Evolutionary conservation across 257 asterid genomes (phyloP).

Genomic region (Gardenia jasminoides): DNA sequence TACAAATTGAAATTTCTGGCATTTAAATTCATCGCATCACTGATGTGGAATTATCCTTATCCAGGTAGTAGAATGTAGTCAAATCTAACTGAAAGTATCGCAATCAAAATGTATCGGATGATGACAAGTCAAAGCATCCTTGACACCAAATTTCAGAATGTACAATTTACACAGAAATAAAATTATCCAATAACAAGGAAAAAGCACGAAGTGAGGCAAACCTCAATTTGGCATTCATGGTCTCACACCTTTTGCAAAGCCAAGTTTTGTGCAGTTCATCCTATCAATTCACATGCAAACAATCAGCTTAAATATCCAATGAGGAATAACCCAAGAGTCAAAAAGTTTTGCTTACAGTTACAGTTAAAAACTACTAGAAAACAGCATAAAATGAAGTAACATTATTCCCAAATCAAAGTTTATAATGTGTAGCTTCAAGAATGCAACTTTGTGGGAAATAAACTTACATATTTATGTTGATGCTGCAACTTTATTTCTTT

Average conservation of each 20-base stretch:
- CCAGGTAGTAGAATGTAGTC: no score
- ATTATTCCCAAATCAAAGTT: conserved; percentile 5
- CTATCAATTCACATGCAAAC: conserved; percentile 38
- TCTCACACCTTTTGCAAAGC: conserved; percentile 97
- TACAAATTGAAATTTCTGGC: no score
- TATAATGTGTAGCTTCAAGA: conserved; percentile 10
- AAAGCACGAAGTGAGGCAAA: conserved; percentile 32
- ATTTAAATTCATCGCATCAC: no score
- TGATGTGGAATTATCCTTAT: no score
- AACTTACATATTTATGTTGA: conserved; percentile 93
- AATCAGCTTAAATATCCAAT: conserved; percentile 5
- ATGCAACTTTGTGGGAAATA: background rate
- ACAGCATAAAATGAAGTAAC: background rate
- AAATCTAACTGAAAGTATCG: no score
- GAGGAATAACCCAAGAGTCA: conserved; percentile 5
- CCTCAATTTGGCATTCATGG: conserved; percentile 99
- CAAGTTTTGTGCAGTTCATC: conserved; percentile 94
- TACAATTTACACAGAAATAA: background rate
- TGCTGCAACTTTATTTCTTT: conserved; percentile 92
- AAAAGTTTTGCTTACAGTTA: background rate
- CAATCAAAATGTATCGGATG: no score
- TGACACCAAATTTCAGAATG: background rate
- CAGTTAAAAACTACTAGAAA: background rate
- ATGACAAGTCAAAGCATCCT: background rate
- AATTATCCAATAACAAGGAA: conserved; percentile 18